Evolutionary conservation across 2,329 filamentous ascomycete species (phyloP).

Genomic region (Fusarium verticillioides): DNA sequence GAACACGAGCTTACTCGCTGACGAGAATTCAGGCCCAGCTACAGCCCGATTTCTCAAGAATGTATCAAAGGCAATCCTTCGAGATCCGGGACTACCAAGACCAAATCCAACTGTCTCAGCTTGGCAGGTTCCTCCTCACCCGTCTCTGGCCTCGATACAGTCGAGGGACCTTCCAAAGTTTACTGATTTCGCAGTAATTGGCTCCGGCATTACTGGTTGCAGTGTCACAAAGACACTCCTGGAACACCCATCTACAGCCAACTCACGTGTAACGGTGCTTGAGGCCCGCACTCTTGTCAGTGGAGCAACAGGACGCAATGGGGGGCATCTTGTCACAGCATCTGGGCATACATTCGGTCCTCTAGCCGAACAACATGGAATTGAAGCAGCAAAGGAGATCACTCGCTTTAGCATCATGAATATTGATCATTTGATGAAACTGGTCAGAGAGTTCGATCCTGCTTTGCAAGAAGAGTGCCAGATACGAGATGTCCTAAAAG

Average conservation of each 20-base stretch:
- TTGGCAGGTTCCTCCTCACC: slow-evolving; percentile 44
- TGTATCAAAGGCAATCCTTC: background rate
- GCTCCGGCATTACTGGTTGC: slow-evolving; percentile 48
- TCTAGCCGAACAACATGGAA: slow-evolving; percentile 17
- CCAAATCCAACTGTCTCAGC: slow-evolving; percentile 39
- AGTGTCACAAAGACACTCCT: slow-evolving; percentile 43
- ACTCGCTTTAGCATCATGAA: slow-evolving; percentile 12
- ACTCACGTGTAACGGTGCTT: slow-evolving; percentile 34
- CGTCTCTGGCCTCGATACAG: slow-evolving; percentile 35
- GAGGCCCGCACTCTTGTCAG: slow-evolving; percentile 46
- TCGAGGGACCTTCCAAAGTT: slow-evolving; percentile 29
- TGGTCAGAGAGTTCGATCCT: slow-evolving; percentile 1
- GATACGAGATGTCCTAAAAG: slow-evolving; percentile 1
- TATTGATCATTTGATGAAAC: background rate
- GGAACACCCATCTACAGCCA: slow-evolving; percentile 15
- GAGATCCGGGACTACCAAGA: slow-evolving; percentile 42
- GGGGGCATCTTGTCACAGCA: slow-evolving; percentile 41
- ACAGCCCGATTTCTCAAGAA: background rate
- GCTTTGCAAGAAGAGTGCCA: background rate
- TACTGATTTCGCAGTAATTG: slow-evolving; percentile 45
- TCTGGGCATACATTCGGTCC: slow-evolving; percentile 44
- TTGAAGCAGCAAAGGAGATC: slow-evolving; percentile 26
- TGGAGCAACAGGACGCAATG: slow-evolving; percentile 48
- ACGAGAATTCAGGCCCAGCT: background rate
- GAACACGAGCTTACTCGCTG: too few species aligned